Evolutionary conservation across 768 basidiomycete species (phyloP).

Genomic region (Lentinula detonsa): DNA sequence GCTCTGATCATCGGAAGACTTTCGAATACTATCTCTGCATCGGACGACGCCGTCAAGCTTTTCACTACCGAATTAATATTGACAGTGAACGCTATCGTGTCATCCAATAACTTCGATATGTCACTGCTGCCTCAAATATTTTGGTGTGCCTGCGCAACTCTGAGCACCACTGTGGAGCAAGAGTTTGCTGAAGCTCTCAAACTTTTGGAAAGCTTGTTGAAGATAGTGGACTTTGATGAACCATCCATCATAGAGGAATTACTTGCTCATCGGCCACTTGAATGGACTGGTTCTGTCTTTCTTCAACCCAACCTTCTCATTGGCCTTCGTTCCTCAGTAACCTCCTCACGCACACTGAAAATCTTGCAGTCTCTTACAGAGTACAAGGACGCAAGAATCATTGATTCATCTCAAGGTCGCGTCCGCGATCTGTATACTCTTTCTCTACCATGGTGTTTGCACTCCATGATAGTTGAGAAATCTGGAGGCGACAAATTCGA

Average conservation of each 20-base stretch:
- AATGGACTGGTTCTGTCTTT: constrained; percentile 61
- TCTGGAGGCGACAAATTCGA: constrained; percentile 20
- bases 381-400: constrained; percentile 54
- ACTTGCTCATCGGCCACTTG: constrained; percentile 56
- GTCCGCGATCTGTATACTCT: constrained; percentile 79
- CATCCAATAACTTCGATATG: constrained; percentile 49
- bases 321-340: constrained; percentile 76
- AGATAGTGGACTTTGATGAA: constrained; percentile 68
- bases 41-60: constrained; percentile 70
- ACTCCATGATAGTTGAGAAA: constrained; percentile 63
- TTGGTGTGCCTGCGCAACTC: constrained; percentile 79
- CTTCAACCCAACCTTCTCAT: constrained; percentile 69
- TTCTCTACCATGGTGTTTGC: constrained; percentile 84
- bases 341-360: constrained; percentile 59
- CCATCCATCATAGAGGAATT: constrained; percentile 62
- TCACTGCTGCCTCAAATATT: constrained; percentile 75
- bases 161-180: constrained; percentile 75
- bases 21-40: constrained; percentile 75
- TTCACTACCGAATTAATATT: constrained; percentile 81
- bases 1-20: constrained; percentile 77
- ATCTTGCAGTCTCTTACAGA: constrained; percentile 59
- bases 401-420: constrained; percentile 67
- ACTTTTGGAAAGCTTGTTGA: constrained; percentile 60
- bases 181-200: constrained; percentile 70
- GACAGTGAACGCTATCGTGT: constrained; percentile 62